Evolutionary conservation across 257 asterid species (phyloP).

Genomic region (Paulownia fortunei): DNA sequence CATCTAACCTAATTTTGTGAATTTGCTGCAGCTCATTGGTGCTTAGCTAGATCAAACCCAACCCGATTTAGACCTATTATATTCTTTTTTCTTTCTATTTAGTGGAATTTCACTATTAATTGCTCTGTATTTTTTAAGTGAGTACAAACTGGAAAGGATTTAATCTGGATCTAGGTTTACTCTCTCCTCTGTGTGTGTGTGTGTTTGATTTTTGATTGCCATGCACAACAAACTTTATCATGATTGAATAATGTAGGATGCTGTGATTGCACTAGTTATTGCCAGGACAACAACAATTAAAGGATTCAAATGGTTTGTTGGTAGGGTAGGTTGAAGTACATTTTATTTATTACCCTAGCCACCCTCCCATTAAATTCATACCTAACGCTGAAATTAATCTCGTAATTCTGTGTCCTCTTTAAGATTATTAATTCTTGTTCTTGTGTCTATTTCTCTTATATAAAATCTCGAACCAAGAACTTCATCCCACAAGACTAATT

Average conservation of each 20-base stretch:
- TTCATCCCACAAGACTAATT: background rate
- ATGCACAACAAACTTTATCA: background rate
- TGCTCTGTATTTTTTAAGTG: no score
- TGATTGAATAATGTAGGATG: background rate
- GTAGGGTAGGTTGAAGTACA: background rate
- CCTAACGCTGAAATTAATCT: background rate
- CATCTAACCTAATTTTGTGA: no score
- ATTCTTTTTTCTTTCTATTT: no score
- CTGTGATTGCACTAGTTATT: background rate
- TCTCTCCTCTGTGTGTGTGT: background rate
- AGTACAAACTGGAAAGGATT: no score
- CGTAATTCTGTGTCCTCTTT: background rate
- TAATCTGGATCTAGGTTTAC: no score
- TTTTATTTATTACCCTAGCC: background rate
- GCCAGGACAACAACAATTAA: background rate
- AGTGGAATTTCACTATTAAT: no score
- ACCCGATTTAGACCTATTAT: no score
- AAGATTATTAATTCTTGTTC: background rate
- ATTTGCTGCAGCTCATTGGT: no score
- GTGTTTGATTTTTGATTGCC: background rate
- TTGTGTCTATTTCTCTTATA: background rate
- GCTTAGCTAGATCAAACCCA: no score
- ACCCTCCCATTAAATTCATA: conserved; percentile 8
- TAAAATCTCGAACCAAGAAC: background rate
- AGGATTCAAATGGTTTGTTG: background rate